phyloP scores from a whole-genome alignment of 352 stramenopile species.

The Vaucheria bursata region DNA sequence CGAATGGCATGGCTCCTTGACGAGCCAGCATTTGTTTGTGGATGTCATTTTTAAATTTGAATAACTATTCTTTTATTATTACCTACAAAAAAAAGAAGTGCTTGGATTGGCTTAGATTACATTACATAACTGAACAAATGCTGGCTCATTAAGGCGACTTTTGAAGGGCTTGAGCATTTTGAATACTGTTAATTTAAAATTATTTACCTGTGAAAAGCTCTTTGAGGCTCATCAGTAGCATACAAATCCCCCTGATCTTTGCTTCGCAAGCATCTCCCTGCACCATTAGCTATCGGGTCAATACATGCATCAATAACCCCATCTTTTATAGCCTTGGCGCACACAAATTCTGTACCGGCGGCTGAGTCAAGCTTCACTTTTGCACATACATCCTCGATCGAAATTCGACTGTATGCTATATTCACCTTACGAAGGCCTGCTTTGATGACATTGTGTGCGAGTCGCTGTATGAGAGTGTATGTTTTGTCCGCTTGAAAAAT shows the following conservation, averaged over 20 bases:
- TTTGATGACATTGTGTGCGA: conserved; percentile 97
- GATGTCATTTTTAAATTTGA: no score
- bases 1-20: no score
- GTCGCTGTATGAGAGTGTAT: conserved; percentile 86
- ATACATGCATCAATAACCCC: conserved; percentile 96
- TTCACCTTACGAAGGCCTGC: conserved; percentile 92
- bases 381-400: conserved; percentile 65
- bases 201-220: conserved; percentile 43
- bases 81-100: no score
- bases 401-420: conserved; percentile 79
- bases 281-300: conserved; percentile 83
- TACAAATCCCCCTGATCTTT: conserved; percentile 74
- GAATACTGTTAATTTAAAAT: no score
- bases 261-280: conserved; percentile 61
- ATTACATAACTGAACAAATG: no score
- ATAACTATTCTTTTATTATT: no score
- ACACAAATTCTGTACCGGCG: conserved; percentile 83
- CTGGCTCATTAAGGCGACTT: no score
- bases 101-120: no score
- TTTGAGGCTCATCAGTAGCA: conserved; percentile 49
- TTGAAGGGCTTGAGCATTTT: no score
- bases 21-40: no score
- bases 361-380: conserved; percentile 70
- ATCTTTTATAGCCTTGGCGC: conserved; percentile 93
- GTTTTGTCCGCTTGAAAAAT: conserved; percentile 83